Percentiles rank a stretch among this genome's conserved stretches.
Conservation (phyloP, 768 basidiomycete species). For the Crepidotus variabilis region DNA sequence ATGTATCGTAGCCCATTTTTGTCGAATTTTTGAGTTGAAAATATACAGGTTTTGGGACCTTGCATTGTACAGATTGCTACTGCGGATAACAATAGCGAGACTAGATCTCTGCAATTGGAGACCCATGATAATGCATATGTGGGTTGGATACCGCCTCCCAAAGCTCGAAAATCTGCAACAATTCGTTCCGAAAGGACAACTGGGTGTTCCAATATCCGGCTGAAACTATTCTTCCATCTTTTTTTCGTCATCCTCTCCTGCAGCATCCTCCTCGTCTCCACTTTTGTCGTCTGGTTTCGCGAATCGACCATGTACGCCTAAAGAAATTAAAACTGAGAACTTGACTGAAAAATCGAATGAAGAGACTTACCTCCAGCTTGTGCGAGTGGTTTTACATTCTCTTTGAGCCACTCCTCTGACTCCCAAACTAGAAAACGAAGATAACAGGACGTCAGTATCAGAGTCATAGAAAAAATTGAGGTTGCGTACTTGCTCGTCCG, state of each 20-base stretch:
- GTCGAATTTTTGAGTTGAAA: too few species aligned
- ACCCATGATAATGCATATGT: too few species aligned
- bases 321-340: not conserved
- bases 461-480: not conserved
- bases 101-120: too few species aligned
- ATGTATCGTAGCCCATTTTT: too few species aligned
- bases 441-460: not conserved
- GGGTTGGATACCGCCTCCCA: too few species aligned
- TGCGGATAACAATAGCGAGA: too few species aligned
- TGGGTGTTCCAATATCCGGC: not conserved
- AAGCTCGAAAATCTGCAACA: too few species aligned
- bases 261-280: not conserved
- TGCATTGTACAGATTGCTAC: too few species aligned
- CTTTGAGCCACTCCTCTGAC: conserved; percentile 88
- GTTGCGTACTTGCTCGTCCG: conserved; percentile 70
- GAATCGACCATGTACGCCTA: not conserved
- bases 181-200: too few species aligned
- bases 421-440: conserved; percentile 75
- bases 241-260: not conserved
- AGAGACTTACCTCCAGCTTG: conserved; percentile 68
- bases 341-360: conserved; percentile 36
- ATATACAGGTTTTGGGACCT: too few species aligned
- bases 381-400: conserved; percentile 74
- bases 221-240: not conserved
- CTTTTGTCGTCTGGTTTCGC: not conserved